Percentiles rank a stretch among this genome's conserved stretches.
These are phyloP conservation scores for Dictyostelium intermedium DNA, from an alignment of 78 protist species.

Conservation along the genomic window DNA sequence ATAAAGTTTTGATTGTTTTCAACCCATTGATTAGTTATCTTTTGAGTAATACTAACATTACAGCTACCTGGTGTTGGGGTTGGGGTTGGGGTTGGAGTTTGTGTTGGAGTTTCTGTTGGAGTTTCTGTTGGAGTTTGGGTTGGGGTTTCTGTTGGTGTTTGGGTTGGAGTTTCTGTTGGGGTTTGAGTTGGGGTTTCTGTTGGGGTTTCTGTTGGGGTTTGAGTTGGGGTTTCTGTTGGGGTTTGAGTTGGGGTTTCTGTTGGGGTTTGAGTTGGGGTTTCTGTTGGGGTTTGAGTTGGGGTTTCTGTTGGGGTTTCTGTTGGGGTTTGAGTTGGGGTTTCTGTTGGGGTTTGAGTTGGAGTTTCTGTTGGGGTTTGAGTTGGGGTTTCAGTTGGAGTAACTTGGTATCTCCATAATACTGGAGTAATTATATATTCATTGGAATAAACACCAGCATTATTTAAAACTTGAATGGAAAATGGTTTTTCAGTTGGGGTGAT, in stretches of 20 bases:
- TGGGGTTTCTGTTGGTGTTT: too few relatives aligned
- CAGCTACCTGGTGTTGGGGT: not conserved
- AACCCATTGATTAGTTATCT: not conserved
- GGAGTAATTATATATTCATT: not conserved
- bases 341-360: not conserved
- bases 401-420: not conserved
- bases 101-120: not conserved
- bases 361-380: not conserved
- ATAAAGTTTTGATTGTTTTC: not conserved
- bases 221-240: not conserved
- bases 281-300: not conserved
- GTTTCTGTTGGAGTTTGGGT: too few relatives aligned
- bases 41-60: not conserved
- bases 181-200: not conserved
- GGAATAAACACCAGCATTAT: not conserved
- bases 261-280: not conserved
- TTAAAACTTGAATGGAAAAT: not conserved
- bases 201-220: not conserved
- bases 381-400: not conserved
- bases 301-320: not conserved
- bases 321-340: not conserved
- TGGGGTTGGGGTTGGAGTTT: too few relatives aligned
- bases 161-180: not conserved
- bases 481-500: not conserved
- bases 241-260: not conserved